Evolutionary conservation across 2,329 filamentous ascomycete genomes (phyloP).

Genomic region (Epichloe hybrida): DNA sequence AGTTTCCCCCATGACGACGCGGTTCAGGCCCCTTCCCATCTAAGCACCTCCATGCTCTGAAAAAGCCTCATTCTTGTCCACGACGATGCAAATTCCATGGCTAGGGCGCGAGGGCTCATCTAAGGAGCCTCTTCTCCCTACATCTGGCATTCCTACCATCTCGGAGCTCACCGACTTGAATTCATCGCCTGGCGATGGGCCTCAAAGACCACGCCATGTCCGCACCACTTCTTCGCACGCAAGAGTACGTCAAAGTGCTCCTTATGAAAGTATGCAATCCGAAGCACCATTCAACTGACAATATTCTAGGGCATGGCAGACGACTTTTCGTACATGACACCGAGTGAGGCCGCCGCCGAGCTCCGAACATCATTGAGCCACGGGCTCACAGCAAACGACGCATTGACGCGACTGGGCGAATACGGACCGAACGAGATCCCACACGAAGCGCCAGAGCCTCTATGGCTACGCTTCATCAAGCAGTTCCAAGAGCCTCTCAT

Average conservation of each 20-base stretch:
- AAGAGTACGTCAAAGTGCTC: constrained; percentile 26
- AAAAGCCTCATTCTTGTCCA: constrained; percentile 8
- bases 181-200: constrained; percentile 13
- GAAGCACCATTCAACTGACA: neutral
- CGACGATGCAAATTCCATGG: constrained; percentile 27
- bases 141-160: constrained; percentile 21
- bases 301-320: constrained; percentile 39
- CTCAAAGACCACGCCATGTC: constrained; percentile 22
- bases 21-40: constrained; percentile 9
- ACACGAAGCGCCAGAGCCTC: constrained; percentile 80
- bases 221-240: constrained; percentile 43
- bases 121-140: constrained; percentile 21
- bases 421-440: constrained; percentile 91
- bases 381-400: constrained; percentile 71
- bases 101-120: constrained; percentile 18
- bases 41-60: constrained; percentile 5
- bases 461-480: constrained; percentile 90
- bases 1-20: constrained; percentile 3
- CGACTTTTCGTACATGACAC: constrained; percentile 53
- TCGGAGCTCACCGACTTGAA: constrained; percentile 13
- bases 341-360: constrained; percentile 62
- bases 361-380: constrained; percentile 71
- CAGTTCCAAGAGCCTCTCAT: constrained; percentile 97
- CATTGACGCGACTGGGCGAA: constrained; percentile 61
- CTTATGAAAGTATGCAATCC: neutral